Percentiles rank a stretch among this genome's conserved stretches.
These are phyloP conservation scores for Pythium aristosporum DNA, from an alignment of 352 stramenopile genomes.

Conservation along the genomic window DNA sequence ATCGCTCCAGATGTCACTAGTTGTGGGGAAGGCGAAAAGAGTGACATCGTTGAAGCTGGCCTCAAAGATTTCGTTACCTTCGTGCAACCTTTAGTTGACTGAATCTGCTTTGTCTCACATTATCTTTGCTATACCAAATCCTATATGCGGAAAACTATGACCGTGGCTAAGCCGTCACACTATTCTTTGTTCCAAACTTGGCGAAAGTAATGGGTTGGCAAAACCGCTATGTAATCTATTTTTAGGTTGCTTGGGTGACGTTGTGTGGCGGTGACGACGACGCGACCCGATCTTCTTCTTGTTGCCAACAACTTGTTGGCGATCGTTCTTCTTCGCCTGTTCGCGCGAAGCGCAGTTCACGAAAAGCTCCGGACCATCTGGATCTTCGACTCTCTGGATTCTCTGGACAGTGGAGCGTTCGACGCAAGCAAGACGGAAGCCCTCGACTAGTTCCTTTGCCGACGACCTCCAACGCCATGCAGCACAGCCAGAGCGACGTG, in stretches of 20 bases:
- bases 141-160: slow-evolving; percentile 2
- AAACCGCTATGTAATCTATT: not conserved
- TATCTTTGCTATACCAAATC: slow-evolving; percentile 2
- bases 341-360: not conserved
- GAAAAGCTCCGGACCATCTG: slow-evolving; percentile 1
- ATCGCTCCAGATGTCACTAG: slow-evolving; percentile 13
- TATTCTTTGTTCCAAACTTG: slow-evolving; percentile 1
- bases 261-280: not conserved
- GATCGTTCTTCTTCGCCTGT: not conserved
- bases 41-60: slow-evolving; percentile 25
- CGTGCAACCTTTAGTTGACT: slow-evolving; percentile 24
- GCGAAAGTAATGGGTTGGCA: not conserved
- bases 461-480: slow-evolving; percentile 22
- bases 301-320: not conserved
- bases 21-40: too few species aligned
- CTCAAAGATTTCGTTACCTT: slow-evolving; percentile 11
- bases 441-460: slow-evolving; percentile 13
- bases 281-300: not conserved
- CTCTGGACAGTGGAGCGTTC: slow-evolving; percentile 4
- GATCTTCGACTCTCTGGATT: not conserved
- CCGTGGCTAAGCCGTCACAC: not conserved
- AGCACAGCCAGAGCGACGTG: slow-evolving; percentile 51
- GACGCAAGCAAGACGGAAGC: not conserved
- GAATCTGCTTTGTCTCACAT: slow-evolving; percentile 17
- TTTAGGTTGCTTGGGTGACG: slow-evolving; percentile 12